Percentiles rank a stretch among this genome's conserved stretches.
Evolutionary conservation across 805 yeast species (phyloP).

Genomic region (Ogataea degrootiae): DNA sequence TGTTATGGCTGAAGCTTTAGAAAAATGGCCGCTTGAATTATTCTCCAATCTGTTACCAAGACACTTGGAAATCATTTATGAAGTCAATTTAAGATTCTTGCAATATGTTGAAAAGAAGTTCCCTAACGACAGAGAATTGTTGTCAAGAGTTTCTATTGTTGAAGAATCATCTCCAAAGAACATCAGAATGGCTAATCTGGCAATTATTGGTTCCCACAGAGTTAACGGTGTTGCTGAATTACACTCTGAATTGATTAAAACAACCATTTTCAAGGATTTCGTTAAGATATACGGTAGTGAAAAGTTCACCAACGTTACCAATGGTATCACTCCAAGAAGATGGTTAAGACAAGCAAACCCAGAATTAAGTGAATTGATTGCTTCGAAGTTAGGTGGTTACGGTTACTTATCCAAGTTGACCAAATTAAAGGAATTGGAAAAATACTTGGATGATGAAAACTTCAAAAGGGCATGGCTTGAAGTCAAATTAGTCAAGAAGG

Average conservation of each 20-base stretch:
- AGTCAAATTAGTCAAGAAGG: slow-evolving; percentile 68
- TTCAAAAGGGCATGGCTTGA: slow-evolving; percentile 69
- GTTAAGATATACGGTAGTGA: slow-evolving; percentile 77
- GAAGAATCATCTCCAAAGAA: slow-evolving; percentile 80
- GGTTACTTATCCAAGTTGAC: slow-evolving; percentile 66
- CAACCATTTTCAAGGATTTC: slow-evolving; percentile 87
- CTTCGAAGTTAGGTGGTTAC: slow-evolving; percentile 65
- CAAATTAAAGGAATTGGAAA: slow-evolving; percentile 59
- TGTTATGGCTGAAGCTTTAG: slow-evolving; percentile 91
- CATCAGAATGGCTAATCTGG: slow-evolving; percentile 88
- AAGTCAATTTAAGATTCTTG: slow-evolving; percentile 74
- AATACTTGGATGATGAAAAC: slow-evolving; percentile 59
- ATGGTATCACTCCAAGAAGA: slow-evolving; percentile 94
- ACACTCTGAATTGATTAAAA: slow-evolving; percentile 85
- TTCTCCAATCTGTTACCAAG: slow-evolving; percentile 79
- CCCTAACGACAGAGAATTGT: slow-evolving; percentile 67
- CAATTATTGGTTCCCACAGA: slow-evolving; percentile 86
- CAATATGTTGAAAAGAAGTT: slow-evolving; percentile 68
- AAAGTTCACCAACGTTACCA: slow-evolving; percentile 87
- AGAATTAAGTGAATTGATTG: slow-evolving; percentile 64
- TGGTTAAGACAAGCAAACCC: slow-evolving; percentile 96
- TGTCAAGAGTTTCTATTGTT: slow-evolving; percentile 72
- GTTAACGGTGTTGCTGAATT: slow-evolving; percentile 96
- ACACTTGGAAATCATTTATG: slow-evolving; percentile 86
- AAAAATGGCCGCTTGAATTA: slow-evolving; percentile 89